A percentile compares a stretch with the other conserved stretches of the same genome.
Conservation (phyloP, 352 stramenopile genomes). For the Saprolegnia parasitica region DNA sequence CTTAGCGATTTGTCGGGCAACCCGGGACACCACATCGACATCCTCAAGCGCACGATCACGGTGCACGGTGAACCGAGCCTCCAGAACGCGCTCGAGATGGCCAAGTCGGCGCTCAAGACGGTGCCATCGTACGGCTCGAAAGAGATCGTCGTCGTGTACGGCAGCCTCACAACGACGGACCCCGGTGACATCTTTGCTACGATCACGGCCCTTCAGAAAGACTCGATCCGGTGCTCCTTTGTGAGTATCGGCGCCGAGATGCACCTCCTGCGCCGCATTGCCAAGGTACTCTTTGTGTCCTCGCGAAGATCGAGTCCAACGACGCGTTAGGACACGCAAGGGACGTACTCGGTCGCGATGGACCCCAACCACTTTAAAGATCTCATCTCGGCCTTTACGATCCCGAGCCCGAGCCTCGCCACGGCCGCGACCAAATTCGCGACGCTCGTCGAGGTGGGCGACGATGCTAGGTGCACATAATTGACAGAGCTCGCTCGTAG, state of each 20-base stretch:
- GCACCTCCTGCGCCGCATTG: constrained; percentile 75
- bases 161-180: constrained; percentile 94
- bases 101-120: constrained; percentile 87
- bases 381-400: constrained; percentile 91
- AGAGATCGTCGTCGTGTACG: constrained; percentile 93
- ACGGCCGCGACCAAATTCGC: constrained; percentile 62
- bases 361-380: constrained; percentile 90
- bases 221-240: constrained; percentile 91
- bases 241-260: constrained; percentile 95
- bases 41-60: constrained; percentile 54
- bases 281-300: constrained; percentile 29
- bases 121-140: constrained; percentile 75
- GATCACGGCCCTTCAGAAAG: constrained; percentile 84
- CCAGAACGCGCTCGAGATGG: constrained; percentile 88
- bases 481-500: constrained; percentile 8
- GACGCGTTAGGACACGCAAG: constrained; percentile 79
- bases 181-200: constrained; percentile 94
- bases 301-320: not conserved
- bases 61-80: constrained; percentile 86
- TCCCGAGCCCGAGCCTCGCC: constrained; percentile 86
- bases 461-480: no score
- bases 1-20: constrained; percentile 89
- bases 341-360: constrained; percentile 91
- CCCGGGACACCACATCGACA: constrained; percentile 79
- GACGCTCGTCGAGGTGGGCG: constrained; percentile 64